Conservation (phyloP, 768 basidiomycete genomes). For the Suillus clintonianus region DNA sequence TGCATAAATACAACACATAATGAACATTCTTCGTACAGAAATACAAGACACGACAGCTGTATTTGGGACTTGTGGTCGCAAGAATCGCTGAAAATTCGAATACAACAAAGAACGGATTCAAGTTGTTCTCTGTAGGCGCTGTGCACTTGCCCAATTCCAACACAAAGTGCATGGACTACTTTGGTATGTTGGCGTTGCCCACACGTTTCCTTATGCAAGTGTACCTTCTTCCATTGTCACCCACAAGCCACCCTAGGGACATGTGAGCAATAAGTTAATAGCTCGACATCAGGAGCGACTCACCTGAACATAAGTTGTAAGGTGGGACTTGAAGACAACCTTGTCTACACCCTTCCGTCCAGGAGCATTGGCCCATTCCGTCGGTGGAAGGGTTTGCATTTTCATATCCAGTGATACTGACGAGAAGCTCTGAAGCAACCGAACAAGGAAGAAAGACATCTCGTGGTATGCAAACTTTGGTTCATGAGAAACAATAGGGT, state of each 20-base stretch:
- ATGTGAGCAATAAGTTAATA: too few relatives aligned
- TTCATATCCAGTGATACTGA: constrained; percentile 40
- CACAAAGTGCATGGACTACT: too few relatives aligned
- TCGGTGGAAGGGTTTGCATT: constrained; percentile 35
- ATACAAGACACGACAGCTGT: too few relatives aligned
- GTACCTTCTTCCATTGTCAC: constrained; percentile 22
- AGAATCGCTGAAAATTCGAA: too few relatives aligned
- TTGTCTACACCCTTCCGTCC: constrained; percentile 43
- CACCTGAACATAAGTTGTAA: constrained; percentile 47
- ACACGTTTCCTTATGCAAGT: too few relatives aligned
- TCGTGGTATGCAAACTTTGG: constrained; percentile 56
- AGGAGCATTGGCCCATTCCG: constrained; percentile 32
- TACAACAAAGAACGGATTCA: too few relatives aligned
- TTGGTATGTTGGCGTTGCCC: too few relatives aligned
- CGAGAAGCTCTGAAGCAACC: constrained; percentile 52
- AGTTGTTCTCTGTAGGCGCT: too few relatives aligned
- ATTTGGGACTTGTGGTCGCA: too few relatives aligned
- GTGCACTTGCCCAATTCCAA: too few relatives aligned
- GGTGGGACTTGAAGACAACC: constrained; percentile 37
- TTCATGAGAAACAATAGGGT: background rate
- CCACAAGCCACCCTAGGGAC: constrained; percentile 26
- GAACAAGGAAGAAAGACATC: constrained; percentile 53
- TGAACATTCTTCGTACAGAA: too few relatives aligned
- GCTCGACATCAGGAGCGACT: constrained; percentile 11
- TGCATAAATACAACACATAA: too few relatives aligned